Evolutionary conservation across 306 rosid species (phyloP).

Genomic region (Fagus sylvatica): DNA sequence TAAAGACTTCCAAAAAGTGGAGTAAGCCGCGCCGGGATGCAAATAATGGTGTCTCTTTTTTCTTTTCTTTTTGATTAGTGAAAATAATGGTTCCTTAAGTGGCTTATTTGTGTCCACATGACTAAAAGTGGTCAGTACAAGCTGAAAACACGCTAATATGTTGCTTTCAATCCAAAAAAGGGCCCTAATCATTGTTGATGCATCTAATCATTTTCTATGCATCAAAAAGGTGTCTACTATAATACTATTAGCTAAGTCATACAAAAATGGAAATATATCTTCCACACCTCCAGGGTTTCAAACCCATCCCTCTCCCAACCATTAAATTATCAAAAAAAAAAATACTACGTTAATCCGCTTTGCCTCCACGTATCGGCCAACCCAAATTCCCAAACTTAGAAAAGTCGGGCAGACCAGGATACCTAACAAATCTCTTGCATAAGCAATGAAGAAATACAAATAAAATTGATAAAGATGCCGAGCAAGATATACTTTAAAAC

Average conservation of each 20-base stretch:
- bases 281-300: no score
- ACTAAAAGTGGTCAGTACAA: background rate
- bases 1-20: no score
- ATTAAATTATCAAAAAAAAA: no score
- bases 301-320: no score
- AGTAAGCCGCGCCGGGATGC: no score
- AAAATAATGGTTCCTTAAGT: no score
- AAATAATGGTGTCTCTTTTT: no score
- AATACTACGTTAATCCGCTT: background rate
- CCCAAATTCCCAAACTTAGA: background rate
- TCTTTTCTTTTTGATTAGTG: no score
- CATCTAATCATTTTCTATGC: background rate
- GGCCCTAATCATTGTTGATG: background rate
- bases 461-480: conserved; percentile 1
- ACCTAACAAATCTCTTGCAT: background rate
- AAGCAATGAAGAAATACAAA: background rate
- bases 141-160: background rate
- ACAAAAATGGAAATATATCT: background rate
- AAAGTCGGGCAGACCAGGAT: background rate
- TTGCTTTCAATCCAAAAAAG: background rate
- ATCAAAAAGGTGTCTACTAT: background rate
- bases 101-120: no score
- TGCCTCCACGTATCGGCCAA: background rate
- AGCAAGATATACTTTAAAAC: background rate
- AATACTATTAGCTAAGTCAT: no score